These are phyloP conservation scores for Vitis hybrid DNA, from an alignment of 177 flowering plant species.

Conservation along the genomic window DNA sequence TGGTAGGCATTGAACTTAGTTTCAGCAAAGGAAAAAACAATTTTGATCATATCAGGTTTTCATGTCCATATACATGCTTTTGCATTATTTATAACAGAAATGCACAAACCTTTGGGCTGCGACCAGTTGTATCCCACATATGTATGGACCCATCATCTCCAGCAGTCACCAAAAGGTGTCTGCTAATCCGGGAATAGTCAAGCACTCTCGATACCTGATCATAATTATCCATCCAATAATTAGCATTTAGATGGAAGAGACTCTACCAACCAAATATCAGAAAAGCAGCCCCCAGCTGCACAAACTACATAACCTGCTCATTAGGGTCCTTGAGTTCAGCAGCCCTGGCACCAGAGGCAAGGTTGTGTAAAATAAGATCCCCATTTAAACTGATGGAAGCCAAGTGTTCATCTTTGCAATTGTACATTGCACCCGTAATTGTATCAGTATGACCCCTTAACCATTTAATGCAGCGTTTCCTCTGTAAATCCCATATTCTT, in stretches of 20 bases:
- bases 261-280: slow-evolving; percentile 1
- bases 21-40: too few relatives aligned
- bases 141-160: slow-evolving; percentile 97
- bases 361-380: slow-evolving; percentile 91
- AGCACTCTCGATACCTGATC: slow-evolving; percentile 92
- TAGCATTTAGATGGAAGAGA: slow-evolving; percentile 13
- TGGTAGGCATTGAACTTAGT: not conserved
- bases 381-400: slow-evolving; percentile 91
- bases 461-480: slow-evolving; percentile 93
- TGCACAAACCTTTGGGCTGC: slow-evolving; percentile 75
- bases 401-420: slow-evolving; percentile 93
- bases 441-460: slow-evolving; percentile 85
- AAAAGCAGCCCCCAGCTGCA: slow-evolving; percentile 4
- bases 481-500: slow-evolving; percentile 95
- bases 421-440: slow-evolving; percentile 84
- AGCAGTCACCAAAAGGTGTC: slow-evolving; percentile 93
- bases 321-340: slow-evolving; percentile 89
- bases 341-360: slow-evolving; percentile 80
- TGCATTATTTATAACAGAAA: not conserved
- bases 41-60: too few relatives aligned
- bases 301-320: slow-evolving; percentile 65
- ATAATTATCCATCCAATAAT: slow-evolving; percentile 32
- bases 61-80: too few relatives aligned
- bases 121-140: slow-evolving; percentile 95
- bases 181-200: slow-evolving; percentile 92